A percentile compares a stretch with the other conserved stretches of the same genome.
Conservation (phyloP, 2,329 filamentous ascomycete genomes). For the Fusarium citri region DNA sequence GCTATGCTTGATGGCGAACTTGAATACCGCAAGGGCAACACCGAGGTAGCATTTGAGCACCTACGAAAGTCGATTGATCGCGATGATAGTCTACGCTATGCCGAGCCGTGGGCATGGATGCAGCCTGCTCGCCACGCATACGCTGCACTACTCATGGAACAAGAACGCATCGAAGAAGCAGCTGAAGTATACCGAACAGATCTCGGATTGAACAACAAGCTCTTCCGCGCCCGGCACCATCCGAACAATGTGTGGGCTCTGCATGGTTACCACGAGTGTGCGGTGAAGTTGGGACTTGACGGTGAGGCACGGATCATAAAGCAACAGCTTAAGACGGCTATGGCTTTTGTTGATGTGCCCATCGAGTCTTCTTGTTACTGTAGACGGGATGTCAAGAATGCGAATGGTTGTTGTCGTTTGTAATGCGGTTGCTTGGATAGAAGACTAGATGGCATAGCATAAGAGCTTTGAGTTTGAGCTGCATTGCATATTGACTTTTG, state of each 20-base stretch:
- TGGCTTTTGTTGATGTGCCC: constrained; percentile 69
- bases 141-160: constrained; percentile 74
- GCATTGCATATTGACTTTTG: neutral
- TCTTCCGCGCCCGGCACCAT: constrained; percentile 72
- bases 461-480: neutral
- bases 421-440: neutral
- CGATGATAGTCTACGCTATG: constrained; percentile 73
- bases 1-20: constrained; percentile 79
- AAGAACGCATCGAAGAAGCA: constrained; percentile 66
- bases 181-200: constrained; percentile 68
- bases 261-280: constrained; percentile 77
- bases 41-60: constrained; percentile 67
- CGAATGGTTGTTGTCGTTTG: constrained; percentile 17
- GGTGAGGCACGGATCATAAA: constrained; percentile 52
- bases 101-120: constrained; percentile 83
- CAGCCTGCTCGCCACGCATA: constrained; percentile 76
- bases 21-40: constrained; percentile 71
- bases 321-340: constrained; percentile 62
- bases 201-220: constrained; percentile 65
- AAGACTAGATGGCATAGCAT: neutral
- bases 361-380: constrained; percentile 54
- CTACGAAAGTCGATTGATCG: constrained; percentile 66
- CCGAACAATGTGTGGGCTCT: constrained; percentile 80
- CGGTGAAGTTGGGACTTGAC: constrained; percentile 60
- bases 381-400: constrained; percentile 25